These are phyloP conservation scores for Cryomyces antarcticus DNA, from an alignment of 495 filamentous ascomycete species.

Conservation along the genomic window DNA sequence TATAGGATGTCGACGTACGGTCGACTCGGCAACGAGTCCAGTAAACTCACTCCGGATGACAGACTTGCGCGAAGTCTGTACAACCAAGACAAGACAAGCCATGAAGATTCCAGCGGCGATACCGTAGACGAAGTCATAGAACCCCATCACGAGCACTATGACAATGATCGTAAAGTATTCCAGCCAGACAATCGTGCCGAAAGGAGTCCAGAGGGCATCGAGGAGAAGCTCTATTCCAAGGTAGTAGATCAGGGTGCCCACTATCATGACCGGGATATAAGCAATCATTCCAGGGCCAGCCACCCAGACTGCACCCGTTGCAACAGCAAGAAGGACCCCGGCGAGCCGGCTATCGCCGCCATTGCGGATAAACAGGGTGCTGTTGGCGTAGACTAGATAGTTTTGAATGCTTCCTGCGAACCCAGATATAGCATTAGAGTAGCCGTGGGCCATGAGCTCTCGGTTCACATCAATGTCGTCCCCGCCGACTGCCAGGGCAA, in stretches of 20 bases:
- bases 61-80: slow-evolving; percentile 74
- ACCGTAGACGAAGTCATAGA: slow-evolving; percentile 86
- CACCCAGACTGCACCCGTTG: slow-evolving; percentile 62
- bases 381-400: slow-evolving; percentile 93
- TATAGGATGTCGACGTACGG: slow-evolving; percentile 71
- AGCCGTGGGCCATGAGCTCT: slow-evolving; percentile 80
- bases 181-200: slow-evolving; percentile 61
- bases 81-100: slow-evolving; percentile 74
- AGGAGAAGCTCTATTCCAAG: slow-evolving; percentile 76
- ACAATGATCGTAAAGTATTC: slow-evolving; percentile 82
- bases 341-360: slow-evolving; percentile 74
- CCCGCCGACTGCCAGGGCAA: slow-evolving; percentile 73
- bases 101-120: slow-evolving; percentile 82
- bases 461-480: slow-evolving; percentile 80
- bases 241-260: slow-evolving; percentile 82
- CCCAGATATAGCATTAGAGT: slow-evolving; percentile 82
- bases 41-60: slow-evolving; percentile 74
- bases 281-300: slow-evolving; percentile 76
- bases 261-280: slow-evolving; percentile 90
- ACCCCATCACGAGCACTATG: slow-evolving; percentile 92
- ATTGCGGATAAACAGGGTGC: slow-evolving; percentile 78
- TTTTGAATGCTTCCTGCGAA: slow-evolving; percentile 79
- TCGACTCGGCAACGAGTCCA: slow-evolving; percentile 71
- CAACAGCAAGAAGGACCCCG: slow-evolving; percentile 63
- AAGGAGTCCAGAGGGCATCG: slow-evolving; percentile 74